Evolutionary conservation across 2,329 filamentous ascomycete species (phyloP).

Genomic region (Penicillium sp.): DNA sequence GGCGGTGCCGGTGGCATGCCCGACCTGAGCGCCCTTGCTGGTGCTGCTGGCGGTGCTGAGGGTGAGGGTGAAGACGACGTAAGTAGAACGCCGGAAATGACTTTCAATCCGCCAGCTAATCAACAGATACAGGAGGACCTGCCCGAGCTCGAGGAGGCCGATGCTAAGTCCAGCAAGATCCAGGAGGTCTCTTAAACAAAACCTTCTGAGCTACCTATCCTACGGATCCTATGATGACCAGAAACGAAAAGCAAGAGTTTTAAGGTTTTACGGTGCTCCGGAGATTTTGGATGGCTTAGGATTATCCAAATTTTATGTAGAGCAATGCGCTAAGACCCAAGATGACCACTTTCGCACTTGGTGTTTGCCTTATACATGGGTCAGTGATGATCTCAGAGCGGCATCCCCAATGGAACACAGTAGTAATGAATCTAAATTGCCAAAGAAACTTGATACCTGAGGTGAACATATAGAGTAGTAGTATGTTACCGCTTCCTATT

Average conservation of each 20-base stretch:
- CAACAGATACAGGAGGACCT: constrained; percentile 66
- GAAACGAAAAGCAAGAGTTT: constrained; percentile 24
- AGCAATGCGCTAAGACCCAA: constrained; percentile 11
- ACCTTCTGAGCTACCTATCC: constrained; percentile 13
- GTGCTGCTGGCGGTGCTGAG: constrained; percentile 31
- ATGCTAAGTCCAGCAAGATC: constrained; percentile 41
- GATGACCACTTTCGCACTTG: constrained; percentile 4
- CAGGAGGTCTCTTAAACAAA: constrained; percentile 34
- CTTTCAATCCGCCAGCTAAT: not conserved
- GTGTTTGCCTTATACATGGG: constrained; percentile 3
- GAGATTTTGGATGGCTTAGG: constrained; percentile 14
- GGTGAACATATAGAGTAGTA: not conserved
- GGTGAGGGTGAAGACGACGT: constrained; percentile 46
- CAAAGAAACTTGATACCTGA: not conserved
- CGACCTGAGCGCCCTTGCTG: constrained; percentile 24
- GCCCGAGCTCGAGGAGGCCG: constrained; percentile 62
- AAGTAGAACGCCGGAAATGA: constrained; percentile 41
- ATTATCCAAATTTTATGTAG: constrained; percentile 10
- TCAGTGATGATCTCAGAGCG: constrained; percentile 4
- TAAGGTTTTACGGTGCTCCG: constrained; percentile 9
- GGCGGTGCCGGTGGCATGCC: constrained; percentile 35
- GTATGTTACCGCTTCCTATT: not conserved
- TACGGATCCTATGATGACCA: constrained; percentile 24
- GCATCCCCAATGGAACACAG: constrained; percentile 9
- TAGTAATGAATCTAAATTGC: constrained; percentile 5